A percentile compares a stretch with the other conserved stretches of the same genome.
Conservation (phyloP, 2,329 filamentous ascomycete genomes). For the Diaporthe sp. region DNA sequence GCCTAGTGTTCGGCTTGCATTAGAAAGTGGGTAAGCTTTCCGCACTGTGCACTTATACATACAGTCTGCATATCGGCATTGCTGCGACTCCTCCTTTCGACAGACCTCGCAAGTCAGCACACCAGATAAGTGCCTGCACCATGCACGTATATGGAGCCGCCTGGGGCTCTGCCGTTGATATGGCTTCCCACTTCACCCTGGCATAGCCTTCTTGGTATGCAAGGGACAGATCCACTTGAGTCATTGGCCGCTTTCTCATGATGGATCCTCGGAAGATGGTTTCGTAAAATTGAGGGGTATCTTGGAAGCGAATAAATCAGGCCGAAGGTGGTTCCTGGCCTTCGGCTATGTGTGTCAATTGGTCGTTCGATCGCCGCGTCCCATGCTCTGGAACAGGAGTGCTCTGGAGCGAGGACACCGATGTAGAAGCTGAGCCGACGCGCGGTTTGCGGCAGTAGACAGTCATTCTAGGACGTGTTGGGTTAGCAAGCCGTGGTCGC, state of each 20-base stretch:
- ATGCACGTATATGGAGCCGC: slow-evolving; percentile 3
- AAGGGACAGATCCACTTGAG: slow-evolving; percentile 21
- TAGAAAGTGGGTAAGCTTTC: slow-evolving; percentile 34
- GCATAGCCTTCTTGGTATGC: slow-evolving; percentile 31
- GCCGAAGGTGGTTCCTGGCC: background rate
- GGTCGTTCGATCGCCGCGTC: slow-evolving; percentile 11
- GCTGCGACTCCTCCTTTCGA: background rate
- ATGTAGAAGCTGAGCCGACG: slow-evolving; percentile 44
- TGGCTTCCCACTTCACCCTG: background rate
- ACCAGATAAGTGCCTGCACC: background rate
- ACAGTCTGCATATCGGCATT: slow-evolving; percentile 25
- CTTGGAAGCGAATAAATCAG: slow-evolving; percentile 6
- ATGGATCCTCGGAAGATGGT: background rate
- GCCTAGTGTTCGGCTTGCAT: slow-evolving; percentile 31
- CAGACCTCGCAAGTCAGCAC: slow-evolving; percentile 21
- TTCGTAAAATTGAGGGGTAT: slow-evolving; percentile 28
- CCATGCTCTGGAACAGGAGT: slow-evolving; percentile 4
- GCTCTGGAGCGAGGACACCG: slow-evolving; percentile 21
- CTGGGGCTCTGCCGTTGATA: slow-evolving; percentile 15
- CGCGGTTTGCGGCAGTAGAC: slow-evolving; percentile 49
- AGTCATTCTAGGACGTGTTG: slow-evolving; percentile 45
- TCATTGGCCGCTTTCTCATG: background rate
- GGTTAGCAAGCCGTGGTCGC: slow-evolving; percentile 17
- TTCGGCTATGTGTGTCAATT: slow-evolving; percentile 11
- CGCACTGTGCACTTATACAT: slow-evolving; percentile 30